phyloP scores from a whole-genome alignment of 148 eudicot species.

The Rhododendron henanense region DNA sequence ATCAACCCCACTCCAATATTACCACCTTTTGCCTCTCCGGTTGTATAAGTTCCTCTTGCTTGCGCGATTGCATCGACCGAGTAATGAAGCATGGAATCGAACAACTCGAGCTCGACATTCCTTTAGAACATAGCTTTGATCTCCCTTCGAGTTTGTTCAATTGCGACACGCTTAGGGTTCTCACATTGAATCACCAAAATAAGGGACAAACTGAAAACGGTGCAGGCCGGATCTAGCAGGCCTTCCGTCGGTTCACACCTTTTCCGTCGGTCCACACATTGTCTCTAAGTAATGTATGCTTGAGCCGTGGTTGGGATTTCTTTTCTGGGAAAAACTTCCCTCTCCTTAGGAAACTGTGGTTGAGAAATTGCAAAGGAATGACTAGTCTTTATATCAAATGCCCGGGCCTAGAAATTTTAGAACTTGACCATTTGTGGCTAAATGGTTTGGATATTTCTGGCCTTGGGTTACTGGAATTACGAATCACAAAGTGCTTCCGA shows the following conservation, averaged over 20 bases:
- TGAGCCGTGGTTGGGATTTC: too few species aligned
- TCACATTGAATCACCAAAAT: neutral
- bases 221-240: too few species aligned
- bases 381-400: neutral
- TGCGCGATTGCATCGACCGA: too few species aligned
- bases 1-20: neutral
- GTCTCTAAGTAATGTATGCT: too few species aligned
- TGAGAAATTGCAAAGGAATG: neutral
- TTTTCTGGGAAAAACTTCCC: neutral
- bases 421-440: neutral
- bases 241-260: neutral
- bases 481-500: neutral
- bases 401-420: neutral
- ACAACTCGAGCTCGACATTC: neutral
- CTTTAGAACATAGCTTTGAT: neutral
- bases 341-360: neutral
- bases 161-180: neutral
- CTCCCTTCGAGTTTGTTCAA: neutral
- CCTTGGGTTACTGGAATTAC: neutral
- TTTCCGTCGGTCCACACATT: neutral
- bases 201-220: neutral
- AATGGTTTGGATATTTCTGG: neutral
- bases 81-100: neutral
- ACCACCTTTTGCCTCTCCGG: neutral
- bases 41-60: neutral